Evolutionary conservation across 139 green algal species (phyloP), one percentile per base, ranked within the genome.

Genomic region (Auxenochlorella protothecoides): DNA sequence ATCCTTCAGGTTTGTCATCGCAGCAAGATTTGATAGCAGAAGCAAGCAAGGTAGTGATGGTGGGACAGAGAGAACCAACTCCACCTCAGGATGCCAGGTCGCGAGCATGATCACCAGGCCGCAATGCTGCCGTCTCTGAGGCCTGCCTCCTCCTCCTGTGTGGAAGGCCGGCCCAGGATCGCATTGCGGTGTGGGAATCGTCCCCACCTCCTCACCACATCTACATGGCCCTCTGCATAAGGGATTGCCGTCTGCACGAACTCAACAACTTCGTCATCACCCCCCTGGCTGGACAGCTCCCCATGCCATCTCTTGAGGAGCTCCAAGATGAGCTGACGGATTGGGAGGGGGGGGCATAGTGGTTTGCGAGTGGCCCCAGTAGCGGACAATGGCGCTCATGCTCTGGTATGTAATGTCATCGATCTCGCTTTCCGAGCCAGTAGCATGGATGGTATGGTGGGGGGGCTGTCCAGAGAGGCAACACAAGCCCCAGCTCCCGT

Each of bases 101-200:
- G 27, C 27, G 27, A 44, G 27, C 27, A 44, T 44, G 27, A 44
- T 54, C 6, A 76, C 64, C 64, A 77, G 55, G 68, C 71, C 55
- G 66, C 55, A 4, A 91, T 90, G 69, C 56, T 86, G 5, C 80
- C 83, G 10, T 85, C 79, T 3, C 72, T 72, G 6, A 91, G 62
- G n/a, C 80, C 85, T 10, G 51, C 53, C 16, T 66, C 65, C 77
- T 91, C 86, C 71, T 85, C 78, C 2, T 75, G 59, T 12, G 85
- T 90, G 77, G 63, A 81, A 10, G 75, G 53, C 7, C 86, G 72
- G 0, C 82, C 83, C 55, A 91, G 72, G 54, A 84, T 64, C 2
- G 65, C 75, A 78, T 91, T 91, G n/a, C 86, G 73, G 59, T 89
- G 82, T 3, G 86, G 86, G 75, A 91, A 91, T 51, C 86, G 78